Conservation (phyloP, 106 monocot species). For the Apostasia shenzhenica region DNA sequence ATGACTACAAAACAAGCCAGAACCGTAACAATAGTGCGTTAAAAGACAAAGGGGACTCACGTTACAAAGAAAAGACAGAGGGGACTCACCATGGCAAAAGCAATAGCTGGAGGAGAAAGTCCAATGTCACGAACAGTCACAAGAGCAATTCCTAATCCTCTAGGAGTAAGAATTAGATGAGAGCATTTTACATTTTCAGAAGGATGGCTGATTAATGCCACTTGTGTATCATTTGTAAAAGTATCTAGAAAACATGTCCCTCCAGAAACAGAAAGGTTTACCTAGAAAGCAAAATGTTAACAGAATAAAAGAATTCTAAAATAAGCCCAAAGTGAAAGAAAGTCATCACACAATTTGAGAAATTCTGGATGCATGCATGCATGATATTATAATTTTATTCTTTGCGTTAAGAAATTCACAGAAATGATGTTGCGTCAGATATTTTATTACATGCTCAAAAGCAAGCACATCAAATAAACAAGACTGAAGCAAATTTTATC, state of each 20-base stretch:
- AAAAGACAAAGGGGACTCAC: no score
- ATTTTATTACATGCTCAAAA: no score
- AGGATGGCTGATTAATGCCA: slow-evolving; percentile 45
- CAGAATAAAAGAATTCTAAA: neutral
- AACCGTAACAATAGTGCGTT: no score
- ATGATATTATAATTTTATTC: no score
- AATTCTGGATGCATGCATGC: no score
- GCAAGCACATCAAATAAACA: no score
- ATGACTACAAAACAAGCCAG: no score
- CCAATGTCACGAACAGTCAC: slow-evolving; percentile 83
- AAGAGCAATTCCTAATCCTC: slow-evolving; percentile 63
- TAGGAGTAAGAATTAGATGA: slow-evolving; percentile 49
- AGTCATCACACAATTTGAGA: no score
- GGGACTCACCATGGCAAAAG: slow-evolving; percentile 55
- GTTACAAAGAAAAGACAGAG: no score
- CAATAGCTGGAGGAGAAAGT: slow-evolving; percentile 68
- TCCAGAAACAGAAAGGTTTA: slow-evolving; percentile 70
- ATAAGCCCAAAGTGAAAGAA: neutral
- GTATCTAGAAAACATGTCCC: slow-evolving; percentile 80
- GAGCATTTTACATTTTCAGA: slow-evolving; percentile 41
- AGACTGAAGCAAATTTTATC: no score
- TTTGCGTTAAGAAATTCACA: no score
- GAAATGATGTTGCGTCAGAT: no score
- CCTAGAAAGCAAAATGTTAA: slow-evolving; percentile 26
- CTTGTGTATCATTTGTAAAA: slow-evolving; percentile 65